These are phyloP conservation scores for Pseudognaphalium luteoalbum DNA, from an alignment of 129 eudicot genomes.

Conservation along the genomic window DNA sequence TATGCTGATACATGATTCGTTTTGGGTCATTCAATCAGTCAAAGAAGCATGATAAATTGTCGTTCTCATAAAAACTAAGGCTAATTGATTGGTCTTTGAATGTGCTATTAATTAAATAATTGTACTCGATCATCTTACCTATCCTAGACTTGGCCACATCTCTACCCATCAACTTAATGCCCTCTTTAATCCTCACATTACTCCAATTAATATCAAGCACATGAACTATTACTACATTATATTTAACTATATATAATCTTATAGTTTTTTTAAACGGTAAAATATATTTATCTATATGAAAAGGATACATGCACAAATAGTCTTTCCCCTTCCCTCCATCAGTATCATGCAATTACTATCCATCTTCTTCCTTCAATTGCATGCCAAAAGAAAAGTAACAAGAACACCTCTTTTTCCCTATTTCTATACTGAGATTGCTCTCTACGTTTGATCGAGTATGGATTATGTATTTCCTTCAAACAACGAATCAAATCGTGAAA, in stretches of 20 bases:
- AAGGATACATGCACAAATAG: background rate
- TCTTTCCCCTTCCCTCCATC: background rate
- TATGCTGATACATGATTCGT: background rate
- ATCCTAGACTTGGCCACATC: constrained; percentile 36
- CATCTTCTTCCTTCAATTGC: constrained; percentile 19
- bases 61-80: constrained; percentile 21
- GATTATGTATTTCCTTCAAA: constrained; percentile 32
- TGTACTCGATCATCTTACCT: constrained; percentile 28
- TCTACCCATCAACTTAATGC: constrained; percentile 44
- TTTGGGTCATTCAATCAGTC: constrained; percentile 27
- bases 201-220: constrained; percentile 33
- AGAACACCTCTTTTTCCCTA: constrained; percentile 2
- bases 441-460: constrained; percentile 21
- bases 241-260: constrained; percentile 3
- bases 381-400: constrained; percentile 5
- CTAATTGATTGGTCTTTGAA: constrained; percentile 40
- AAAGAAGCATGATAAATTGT: constrained; percentile 32
- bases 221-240: constrained; percentile 29
- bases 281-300: background rate
- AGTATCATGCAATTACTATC: constrained; percentile 20
- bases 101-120: constrained; percentile 39
- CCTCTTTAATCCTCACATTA: constrained; percentile 32
- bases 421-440: background rate
- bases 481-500: constrained; percentile 25
- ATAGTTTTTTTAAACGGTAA: background rate